Evolutionary conservation across 495 filamentous ascomycete genomes (phyloP).

Genomic region (Aspergillus sclerotioniger): DNA sequence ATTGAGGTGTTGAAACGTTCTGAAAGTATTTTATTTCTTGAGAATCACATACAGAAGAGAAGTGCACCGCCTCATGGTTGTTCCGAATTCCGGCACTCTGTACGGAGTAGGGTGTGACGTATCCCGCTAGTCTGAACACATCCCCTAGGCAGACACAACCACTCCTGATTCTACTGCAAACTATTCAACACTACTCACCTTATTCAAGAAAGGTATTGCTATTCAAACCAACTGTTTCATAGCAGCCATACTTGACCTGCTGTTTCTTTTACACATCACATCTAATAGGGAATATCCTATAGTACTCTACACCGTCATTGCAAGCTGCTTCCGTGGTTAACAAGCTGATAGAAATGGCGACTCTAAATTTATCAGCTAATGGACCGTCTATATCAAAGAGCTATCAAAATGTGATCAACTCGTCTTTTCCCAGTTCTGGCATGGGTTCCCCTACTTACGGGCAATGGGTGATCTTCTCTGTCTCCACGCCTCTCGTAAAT

Average conservation of each 20-base stretch:
- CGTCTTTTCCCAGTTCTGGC: constrained; percentile 57
- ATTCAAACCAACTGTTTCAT: background rate
- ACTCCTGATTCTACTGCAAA: background rate
- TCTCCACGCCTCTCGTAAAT: constrained; percentile 83
- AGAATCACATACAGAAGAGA: background rate
- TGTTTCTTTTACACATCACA: background rate
- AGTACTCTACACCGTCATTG: background rate
- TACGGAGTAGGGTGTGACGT: constrained; percentile 9
- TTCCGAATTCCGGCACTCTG: background rate
- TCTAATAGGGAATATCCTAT: background rate
- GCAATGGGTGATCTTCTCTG: constrained; percentile 89
- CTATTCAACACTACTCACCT: background rate
- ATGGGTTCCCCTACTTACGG: constrained; percentile 67
- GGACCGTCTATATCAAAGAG: constrained; percentile 88
- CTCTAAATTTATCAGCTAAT: constrained; percentile 87
- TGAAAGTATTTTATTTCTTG: no score
- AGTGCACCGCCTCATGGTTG: constrained; percentile 3
- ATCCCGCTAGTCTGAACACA: background rate
- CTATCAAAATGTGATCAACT: constrained; percentile 84
- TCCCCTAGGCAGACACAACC: background rate
- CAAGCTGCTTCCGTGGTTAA: background rate
- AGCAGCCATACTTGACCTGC: background rate
- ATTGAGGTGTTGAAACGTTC: no score
- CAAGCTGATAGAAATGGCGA: constrained; percentile 63
- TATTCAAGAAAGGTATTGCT: background rate